Conservation (phyloP, 2,329 filamentous ascomycete species). For the Acarospora socialis region DNA sequence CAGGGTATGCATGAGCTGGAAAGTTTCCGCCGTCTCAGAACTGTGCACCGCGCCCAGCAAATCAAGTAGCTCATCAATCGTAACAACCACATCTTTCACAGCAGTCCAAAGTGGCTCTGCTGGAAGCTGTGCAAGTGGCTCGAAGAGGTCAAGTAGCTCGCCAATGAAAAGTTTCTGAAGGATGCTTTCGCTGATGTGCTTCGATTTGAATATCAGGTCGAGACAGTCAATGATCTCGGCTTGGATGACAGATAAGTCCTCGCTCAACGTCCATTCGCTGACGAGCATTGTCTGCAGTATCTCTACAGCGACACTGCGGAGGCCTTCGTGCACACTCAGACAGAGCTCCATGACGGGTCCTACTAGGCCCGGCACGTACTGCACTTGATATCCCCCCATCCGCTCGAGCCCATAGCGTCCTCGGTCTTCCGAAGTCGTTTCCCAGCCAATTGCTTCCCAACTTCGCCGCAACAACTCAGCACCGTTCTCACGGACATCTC, state of each 20-base stretch:
- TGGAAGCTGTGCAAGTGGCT: slow-evolving; percentile 48
- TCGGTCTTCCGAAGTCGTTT: slow-evolving; percentile 67
- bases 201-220: slow-evolving; percentile 78
- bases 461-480: slow-evolving; percentile 70
- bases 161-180: slow-evolving; percentile 84
- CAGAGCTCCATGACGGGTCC: slow-evolving; percentile 87
- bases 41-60: slow-evolving; percentile 81
- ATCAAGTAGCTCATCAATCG: slow-evolving; percentile 80
- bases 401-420: slow-evolving; percentile 62
- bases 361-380: slow-evolving; percentile 88
- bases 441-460: slow-evolving; percentile 97
- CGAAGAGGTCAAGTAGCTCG: slow-evolving; percentile 71
- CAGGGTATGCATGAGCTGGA: slow-evolving; percentile 74
- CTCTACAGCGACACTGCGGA: slow-evolving; percentile 80
- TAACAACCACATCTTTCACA: slow-evolving; percentile 64
- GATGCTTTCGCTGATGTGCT: slow-evolving; percentile 73
- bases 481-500: slow-evolving; percentile 83
- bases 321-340: slow-evolving; percentile 82
- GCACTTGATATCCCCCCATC: slow-evolving; percentile 94
- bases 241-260: slow-evolving; percentile 81
- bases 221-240: slow-evolving; percentile 94
- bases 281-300: slow-evolving; percentile 96
- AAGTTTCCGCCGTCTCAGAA: slow-evolving; percentile 56
- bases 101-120: slow-evolving; percentile 64
- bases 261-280: slow-evolving; percentile 91